Base-by-base conservation (phyloP, 345 rosid genomes). In the Ceriops zippeliana region DNA sequence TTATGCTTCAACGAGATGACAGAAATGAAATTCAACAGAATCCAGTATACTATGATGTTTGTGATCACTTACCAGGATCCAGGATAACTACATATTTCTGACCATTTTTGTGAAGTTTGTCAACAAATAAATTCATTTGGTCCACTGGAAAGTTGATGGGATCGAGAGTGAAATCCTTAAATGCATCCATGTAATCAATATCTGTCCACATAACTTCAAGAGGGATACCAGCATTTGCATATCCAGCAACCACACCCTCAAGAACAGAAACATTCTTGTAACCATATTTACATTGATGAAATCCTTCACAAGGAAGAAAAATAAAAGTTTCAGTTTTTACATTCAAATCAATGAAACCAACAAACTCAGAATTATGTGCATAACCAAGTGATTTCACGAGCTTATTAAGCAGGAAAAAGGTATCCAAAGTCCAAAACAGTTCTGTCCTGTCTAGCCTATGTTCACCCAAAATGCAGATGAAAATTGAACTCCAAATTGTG, bases 131-230 rank as follows among this genome's bases (percentile, higher is more conserved):
- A 42, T 75, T 84, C 91, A 86, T 80, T 70, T 61, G 65, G 6
- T 84, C 83, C 49, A 47, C 70, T 0, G 91, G 93, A 73, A 86
- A 90, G 70, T 88, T 85, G 21, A 83, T 49, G 0, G 93, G 91
- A 52, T 88, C 85, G 58, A 90, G 84, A 37, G 96, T 88, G 74
- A 90, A 90, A 70, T 81, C 91, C 84, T 86, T 85, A 56, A 63
- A 85, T 1, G 47, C 85, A 38, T 86, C 93, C 96, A 88, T 90
- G 86, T 90, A 75, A 69, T 90, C 96, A 37, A 90, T 90, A 62
- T 90, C 96, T 0, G 87, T 84, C 96, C 93, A 90, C 79, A 90
- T 88, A 15, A 88, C 93, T 63, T 90, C 96, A 8, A 90, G 87
- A 10, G 91, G 91, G 54, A 90, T 90, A 5, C 69, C 57, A 52